Evolutionary conservation across 805 yeast species (phyloP), one percentile per base, ranked within the genome.

Genomic region (Kodamaea lidongshanica): DNA sequence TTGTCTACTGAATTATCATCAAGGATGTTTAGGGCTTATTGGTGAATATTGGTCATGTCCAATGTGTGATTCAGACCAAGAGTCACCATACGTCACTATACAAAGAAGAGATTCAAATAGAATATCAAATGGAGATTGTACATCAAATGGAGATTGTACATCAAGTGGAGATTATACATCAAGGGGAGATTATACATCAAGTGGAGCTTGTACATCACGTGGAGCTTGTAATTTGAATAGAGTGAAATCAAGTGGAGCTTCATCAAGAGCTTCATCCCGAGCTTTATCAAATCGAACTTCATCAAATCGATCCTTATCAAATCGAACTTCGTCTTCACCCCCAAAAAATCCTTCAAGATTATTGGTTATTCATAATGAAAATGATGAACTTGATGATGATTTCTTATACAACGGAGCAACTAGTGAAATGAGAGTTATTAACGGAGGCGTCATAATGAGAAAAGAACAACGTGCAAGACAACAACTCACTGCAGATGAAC

Each of bases 51-150:
- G 75, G 76, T 50, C 49, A 34, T 71, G 77, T 42, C 76, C 76
- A n/a, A 57, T 67, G 37, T 71, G 77, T 41, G 73, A 66, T 33
- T 46, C 49, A 32, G 54, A 50, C 18, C 74, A 68, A 44, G 65
- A 54, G 23, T 24, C 26, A 5, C 26, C n/a, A n/a, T n/a, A n/a
- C n/a, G n/a, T n/a, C n/a, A n/a, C n/a, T 27, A 18, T 31, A 32
- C 16, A 34, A 32, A 4, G 25, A 14, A 2, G 29, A 34, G 4
- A 30, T 43, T n/a, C 28, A 48, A 5, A 45, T 50, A 12, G 25
- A 19, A 19, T 19, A 20, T 15, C 32, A 12, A 12, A n/a, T n/a
- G n/a, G n/a, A n/a, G n/a, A n/a, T 13, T 8, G 8, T 12, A n/a
- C n/a, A n/a, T n/a, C n/a, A n/a, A n/a, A n/a, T n/a, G n/a, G n/a